These are phyloP conservation scores for Sinapis alba DNA, from an alignment of 441 rosid genomes.

Conservation along the genomic window DNA sequence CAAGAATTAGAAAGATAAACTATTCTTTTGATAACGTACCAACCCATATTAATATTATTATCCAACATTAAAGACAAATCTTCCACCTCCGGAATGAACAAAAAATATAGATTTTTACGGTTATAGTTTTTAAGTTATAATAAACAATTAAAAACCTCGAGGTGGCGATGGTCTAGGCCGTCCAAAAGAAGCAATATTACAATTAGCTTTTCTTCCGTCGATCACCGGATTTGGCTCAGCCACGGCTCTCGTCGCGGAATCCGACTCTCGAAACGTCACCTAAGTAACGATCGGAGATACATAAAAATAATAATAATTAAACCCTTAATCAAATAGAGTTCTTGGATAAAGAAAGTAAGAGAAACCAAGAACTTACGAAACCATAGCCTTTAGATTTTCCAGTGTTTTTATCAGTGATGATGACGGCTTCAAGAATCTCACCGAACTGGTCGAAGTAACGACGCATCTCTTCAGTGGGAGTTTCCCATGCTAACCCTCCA, in stretches of 20 bases:
- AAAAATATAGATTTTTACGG: background rate
- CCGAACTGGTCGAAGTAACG: conserved; percentile 81
- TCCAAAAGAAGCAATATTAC: conserved; percentile 85
- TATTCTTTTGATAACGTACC: conserved; percentile 1
- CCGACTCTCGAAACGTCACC: conserved; percentile 89
- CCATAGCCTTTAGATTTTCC: conserved; percentile 92
- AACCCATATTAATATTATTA: conserved; percentile 9
- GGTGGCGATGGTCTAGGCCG: conserved; percentile 83
- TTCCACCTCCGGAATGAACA: background rate
- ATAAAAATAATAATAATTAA: background rate
- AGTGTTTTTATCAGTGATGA: conserved; percentile 72
- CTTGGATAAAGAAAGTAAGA: background rate
- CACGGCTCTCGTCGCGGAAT: conserved; percentile 79
- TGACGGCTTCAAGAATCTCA: conserved; percentile 90
- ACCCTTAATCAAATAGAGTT: background rate
- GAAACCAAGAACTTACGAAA: conserved; percentile 54
- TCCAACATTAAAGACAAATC: background rate
- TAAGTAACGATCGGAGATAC: conserved; percentile 9
- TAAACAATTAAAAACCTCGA: conserved; percentile 58
- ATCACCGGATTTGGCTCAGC: conserved; percentile 77
- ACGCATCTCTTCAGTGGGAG: conserved; percentile 80
- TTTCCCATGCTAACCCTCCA: conserved; percentile 97
- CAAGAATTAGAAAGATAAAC: background rate
- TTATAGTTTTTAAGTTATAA: background rate
- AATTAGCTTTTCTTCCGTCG: conserved; percentile 84